Percentiles rank a stretch among this genome's conserved stretches.
Evolutionary conservation across 345 rosid species (phyloP).

Genomic region (Crucihimalaya himalaica): DNA sequence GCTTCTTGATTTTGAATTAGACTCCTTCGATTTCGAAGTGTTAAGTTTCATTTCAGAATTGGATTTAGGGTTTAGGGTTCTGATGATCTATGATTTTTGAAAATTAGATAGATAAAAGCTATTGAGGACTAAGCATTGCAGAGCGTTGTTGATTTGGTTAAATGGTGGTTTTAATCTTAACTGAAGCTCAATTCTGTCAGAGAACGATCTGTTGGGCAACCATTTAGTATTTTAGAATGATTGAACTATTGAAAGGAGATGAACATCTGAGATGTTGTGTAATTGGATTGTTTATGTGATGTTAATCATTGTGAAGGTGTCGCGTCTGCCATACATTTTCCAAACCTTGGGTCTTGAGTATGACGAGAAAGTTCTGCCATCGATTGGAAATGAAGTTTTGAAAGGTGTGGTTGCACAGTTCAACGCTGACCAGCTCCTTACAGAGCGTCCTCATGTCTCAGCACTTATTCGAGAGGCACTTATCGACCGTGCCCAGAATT

Average conservation of each 20-base stretch:
- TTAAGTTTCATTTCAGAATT: not conserved
- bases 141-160: not conserved
- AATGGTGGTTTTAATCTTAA: not conserved
- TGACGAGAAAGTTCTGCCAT: slow-evolving; percentile 98
- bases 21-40: not conserved
- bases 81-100: not conserved
- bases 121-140: not conserved
- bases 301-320: slow-evolving; percentile 44
- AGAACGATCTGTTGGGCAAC: not conserved
- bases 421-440: slow-evolving; percentile 99
- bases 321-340: slow-evolving; percentile 76
- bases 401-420: slow-evolving; percentile 97
- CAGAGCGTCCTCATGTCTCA: slow-evolving; percentile 95
- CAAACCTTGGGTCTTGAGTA: slow-evolving; percentile 94
- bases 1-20: not conserved
- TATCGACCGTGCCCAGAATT: slow-evolving; percentile 78
- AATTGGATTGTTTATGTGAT: slow-evolving; percentile 13
- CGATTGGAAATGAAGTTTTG: slow-evolving; percentile 94
- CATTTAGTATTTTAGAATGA: not conserved
- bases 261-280: not conserved
- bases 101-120: not conserved
- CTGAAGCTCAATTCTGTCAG: too few relatives aligned
- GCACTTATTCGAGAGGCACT: slow-evolving; percentile 78
- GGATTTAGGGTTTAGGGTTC: slow-evolving; percentile 2
- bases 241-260: not conserved